Evolutionary conservation across 257 asterid species (phyloP).

Genomic region (Misopates orontium): DNA sequence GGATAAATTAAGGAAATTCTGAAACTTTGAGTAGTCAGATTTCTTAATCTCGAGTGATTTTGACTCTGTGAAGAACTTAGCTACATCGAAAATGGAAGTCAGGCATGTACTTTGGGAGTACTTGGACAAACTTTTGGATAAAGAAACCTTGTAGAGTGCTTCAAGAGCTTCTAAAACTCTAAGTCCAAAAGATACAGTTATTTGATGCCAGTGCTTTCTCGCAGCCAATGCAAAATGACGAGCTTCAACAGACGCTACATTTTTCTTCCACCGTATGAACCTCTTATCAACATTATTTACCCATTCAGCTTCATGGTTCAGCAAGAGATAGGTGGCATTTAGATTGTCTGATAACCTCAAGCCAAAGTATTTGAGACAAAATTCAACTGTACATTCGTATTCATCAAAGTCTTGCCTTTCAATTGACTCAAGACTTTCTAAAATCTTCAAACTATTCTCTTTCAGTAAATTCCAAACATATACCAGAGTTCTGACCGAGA

Average conservation of each 20-base stretch:
- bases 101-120: conserved; percentile 40
- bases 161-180: conserved; percentile 45
- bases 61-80: conserved; percentile 34
- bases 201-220: conserved; percentile 40
- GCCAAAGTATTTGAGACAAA: conserved; percentile 57
- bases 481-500: conserved; percentile 43
- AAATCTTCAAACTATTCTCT: conserved; percentile 23
- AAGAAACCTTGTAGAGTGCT: conserved; percentile 24
- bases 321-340: conserved; percentile 28
- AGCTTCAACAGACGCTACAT: conserved; percentile 32
- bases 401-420: conserved; percentile 12
- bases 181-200: conserved; percentile 41
- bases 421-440: conserved; percentile 38
- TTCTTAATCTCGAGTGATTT: conserved; percentile 21
- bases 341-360: conserved; percentile 33
- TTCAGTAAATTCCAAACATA: conserved; percentile 51
- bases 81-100: conserved; percentile 31
- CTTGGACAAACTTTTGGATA: conserved; percentile 11
- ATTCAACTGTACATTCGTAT: conserved; percentile 18
- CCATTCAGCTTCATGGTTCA: conserved; percentile 62
- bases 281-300: conserved; percentile 30
- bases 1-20: conserved; percentile 25
- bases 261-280: conserved; percentile 26
- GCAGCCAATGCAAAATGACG: conserved; percentile 47
- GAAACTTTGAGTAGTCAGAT: conserved; percentile 21